These are phyloP conservation scores for Plasmopara muralis DNA, from an alignment of 352 stramenopile genomes.

Conservation along the genomic window DNA sequence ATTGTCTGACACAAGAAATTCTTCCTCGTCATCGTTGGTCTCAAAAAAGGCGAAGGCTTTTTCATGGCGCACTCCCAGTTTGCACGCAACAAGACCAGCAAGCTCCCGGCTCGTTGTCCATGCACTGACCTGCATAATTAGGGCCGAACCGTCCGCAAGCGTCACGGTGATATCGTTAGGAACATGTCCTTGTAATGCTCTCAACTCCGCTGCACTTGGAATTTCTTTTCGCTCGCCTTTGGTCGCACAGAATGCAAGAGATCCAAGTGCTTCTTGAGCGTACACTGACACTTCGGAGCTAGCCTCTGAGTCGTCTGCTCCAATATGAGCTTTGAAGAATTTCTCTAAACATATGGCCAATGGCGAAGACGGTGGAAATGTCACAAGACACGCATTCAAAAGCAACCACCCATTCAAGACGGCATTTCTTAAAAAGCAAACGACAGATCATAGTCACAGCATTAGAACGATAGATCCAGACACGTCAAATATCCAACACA, in stretches of 20 bases:
- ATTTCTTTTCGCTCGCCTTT: slow-evolving; percentile 56
- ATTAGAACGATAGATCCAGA: slow-evolving; percentile 9
- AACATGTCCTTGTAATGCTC: slow-evolving; percentile 38
- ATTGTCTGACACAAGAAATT: slow-evolving; percentile 48
- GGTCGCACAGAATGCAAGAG: slow-evolving; percentile 28
- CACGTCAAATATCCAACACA: slow-evolving; percentile 1
- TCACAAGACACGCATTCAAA: slow-evolving; percentile 53
- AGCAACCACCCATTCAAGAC: slow-evolving; percentile 65
- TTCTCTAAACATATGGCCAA: slow-evolving; percentile 48
- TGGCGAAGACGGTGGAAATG: slow-evolving; percentile 41
- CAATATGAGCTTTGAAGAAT: slow-evolving; percentile 42
- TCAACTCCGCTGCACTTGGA: slow-evolving; percentile 49
- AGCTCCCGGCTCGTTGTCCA: slow-evolving; percentile 65
- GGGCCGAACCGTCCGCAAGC: slow-evolving; percentile 37
- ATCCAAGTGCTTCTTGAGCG: slow-evolving; percentile 33
- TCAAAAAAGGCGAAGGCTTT: slow-evolving; percentile 66
- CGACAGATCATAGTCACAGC: neutral
- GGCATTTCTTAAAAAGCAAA: slow-evolving; percentile 25
- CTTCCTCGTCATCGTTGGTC: slow-evolving; percentile 34
- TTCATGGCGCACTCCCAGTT: slow-evolving; percentile 37
- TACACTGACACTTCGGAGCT: slow-evolving; percentile 33
- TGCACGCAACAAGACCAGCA: slow-evolving; percentile 22
- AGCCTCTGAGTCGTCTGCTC: slow-evolving; percentile 6
- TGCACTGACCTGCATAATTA: slow-evolving; percentile 39
- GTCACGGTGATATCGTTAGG: slow-evolving; percentile 36